These are phyloP conservation scores for Clonostachys sp. DNA, from an alignment of 2,329 filamentous ascomycete species.

Conservation along the genomic window DNA sequence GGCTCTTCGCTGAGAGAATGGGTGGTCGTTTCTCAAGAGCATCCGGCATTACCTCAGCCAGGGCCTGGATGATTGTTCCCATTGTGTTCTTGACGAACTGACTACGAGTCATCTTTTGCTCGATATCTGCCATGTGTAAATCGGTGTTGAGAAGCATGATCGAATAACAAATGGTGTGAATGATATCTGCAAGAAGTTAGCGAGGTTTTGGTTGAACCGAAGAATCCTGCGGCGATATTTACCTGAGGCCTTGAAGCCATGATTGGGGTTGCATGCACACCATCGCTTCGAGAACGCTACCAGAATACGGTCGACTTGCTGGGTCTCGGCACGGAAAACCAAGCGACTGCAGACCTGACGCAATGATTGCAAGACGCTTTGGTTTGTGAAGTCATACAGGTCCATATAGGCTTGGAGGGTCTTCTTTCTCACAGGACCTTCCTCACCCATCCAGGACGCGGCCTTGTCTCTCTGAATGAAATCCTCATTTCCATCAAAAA, in stretches of 20 bases:
- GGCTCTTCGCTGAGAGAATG: slow-evolving; percentile 41
- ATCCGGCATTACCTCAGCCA: slow-evolving; percentile 67
- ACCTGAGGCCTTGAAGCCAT: slow-evolving; percentile 89
- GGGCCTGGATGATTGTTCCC: slow-evolving; percentile 76
- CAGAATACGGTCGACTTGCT: slow-evolving; percentile 92
- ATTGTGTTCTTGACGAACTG: slow-evolving; percentile 98
- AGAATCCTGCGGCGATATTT: slow-evolving; percentile 23
- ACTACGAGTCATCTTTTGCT: slow-evolving; percentile 89
- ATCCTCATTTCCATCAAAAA: slow-evolving; percentile 81
- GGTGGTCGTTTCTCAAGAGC: slow-evolving; percentile 57
- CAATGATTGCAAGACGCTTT: slow-evolving; percentile 75
- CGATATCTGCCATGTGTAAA: slow-evolving; percentile 90
- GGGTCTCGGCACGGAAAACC: slow-evolving; percentile 84
- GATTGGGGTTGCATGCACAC: slow-evolving; percentile 88
- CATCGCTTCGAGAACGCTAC: slow-evolving; percentile 85
- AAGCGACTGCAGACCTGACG: slow-evolving; percentile 78
- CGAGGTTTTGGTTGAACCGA: neutral
- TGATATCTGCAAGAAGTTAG: slow-evolving; percentile 61
- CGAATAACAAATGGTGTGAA: slow-evolving; percentile 96
- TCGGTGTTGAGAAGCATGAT: slow-evolving; percentile 94
- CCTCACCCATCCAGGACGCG: slow-evolving; percentile 84
- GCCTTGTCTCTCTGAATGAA: slow-evolving; percentile 76
- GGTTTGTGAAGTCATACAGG: slow-evolving; percentile 78
- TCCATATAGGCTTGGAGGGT: slow-evolving; percentile 80
- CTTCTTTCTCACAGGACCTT: slow-evolving; percentile 52